Conservation (phyloP, 164 flowering plant species). For the Umbellularia californica region DNA sequence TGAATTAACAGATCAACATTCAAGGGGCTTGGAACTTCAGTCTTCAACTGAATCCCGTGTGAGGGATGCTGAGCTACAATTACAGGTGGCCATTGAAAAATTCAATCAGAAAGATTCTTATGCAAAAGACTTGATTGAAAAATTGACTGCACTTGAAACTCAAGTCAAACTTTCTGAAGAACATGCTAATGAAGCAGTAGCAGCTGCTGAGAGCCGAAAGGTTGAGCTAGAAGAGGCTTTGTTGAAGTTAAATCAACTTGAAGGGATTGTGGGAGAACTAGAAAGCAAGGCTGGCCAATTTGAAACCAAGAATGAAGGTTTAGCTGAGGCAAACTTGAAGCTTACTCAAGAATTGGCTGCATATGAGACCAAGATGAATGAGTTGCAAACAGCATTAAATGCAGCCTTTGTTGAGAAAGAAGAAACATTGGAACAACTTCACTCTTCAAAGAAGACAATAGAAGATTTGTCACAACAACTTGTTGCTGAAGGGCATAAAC, state of each 20-base stretch:
- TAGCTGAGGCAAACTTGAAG: constrained; percentile 62
- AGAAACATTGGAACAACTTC: constrained; percentile 43
- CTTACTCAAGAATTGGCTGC: constrained; percentile 57
- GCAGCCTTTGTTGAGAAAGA: constrained; percentile 43
- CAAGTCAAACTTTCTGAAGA: constrained; percentile 39
- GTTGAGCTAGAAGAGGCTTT: constrained; percentile 60
- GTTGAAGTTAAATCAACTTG: constrained; percentile 41
- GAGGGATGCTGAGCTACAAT: constrained; percentile 38
- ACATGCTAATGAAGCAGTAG: constrained; percentile 40
- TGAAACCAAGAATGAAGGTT: constrained; percentile 50
- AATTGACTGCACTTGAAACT: constrained; percentile 38
- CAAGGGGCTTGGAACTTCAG: constrained; percentile 45
- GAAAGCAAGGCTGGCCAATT: constrained; percentile 30
- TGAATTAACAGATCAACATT: constrained; percentile 59
- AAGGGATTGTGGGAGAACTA: constrained; percentile 48
- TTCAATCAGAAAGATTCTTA: constrained; percentile 41
- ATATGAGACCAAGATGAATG: constrained; percentile 50
- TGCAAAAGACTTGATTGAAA: constrained; percentile 55
- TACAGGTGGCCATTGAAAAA: constrained; percentile 42
- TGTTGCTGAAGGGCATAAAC: constrained; percentile 43
- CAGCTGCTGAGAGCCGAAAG: constrained; percentile 36
- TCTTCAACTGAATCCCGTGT: constrained; percentile 40
- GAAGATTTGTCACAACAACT: constrained; percentile 60
- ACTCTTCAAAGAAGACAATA: constrained; percentile 41
- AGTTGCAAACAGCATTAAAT: constrained; percentile 42